Conservation (phyloP, 106 monocot genomes). For the Dendrobium chrysotoxum region DNA sequence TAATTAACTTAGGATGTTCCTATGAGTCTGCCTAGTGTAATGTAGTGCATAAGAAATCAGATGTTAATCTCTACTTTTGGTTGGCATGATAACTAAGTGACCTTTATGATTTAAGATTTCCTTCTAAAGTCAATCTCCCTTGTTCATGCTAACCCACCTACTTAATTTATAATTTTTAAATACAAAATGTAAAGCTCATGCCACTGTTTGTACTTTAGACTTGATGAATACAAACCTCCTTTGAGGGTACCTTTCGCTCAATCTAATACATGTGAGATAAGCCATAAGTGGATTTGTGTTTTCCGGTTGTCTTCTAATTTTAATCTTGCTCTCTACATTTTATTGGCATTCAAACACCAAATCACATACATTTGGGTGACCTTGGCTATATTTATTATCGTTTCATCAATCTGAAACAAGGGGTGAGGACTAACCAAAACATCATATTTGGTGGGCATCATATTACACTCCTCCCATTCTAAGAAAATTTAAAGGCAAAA, state of each 20-base stretch:
- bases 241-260: not conserved
- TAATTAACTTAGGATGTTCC: not conserved
- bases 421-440: too few relatives aligned
- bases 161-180: not conserved
- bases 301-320: not conserved
- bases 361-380: not conserved
- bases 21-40: not conserved
- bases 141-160: not conserved
- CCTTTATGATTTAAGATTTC: not conserved
- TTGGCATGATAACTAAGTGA: too few relatives aligned
- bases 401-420: too few relatives aligned
- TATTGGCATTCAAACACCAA: not conserved
- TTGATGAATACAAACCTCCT: not conserved
- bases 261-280: not conserved
- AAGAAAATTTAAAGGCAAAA: too few relatives aligned
- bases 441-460: too few relatives aligned
- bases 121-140: not conserved
- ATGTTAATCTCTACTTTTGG: not conserved
- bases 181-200: not conserved
- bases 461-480: too few relatives aligned
- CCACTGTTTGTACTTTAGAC: not conserved
- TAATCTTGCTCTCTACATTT: not conserved
- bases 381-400: not conserved
- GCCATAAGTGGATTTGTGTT: not conserved
- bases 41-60: not conserved